Evolutionary conservation across 1,284 basidiomycete genomes (phyloP), one percentile per base, ranked within the genome.

Genomic region (Violaceomyces palustris): DNA sequence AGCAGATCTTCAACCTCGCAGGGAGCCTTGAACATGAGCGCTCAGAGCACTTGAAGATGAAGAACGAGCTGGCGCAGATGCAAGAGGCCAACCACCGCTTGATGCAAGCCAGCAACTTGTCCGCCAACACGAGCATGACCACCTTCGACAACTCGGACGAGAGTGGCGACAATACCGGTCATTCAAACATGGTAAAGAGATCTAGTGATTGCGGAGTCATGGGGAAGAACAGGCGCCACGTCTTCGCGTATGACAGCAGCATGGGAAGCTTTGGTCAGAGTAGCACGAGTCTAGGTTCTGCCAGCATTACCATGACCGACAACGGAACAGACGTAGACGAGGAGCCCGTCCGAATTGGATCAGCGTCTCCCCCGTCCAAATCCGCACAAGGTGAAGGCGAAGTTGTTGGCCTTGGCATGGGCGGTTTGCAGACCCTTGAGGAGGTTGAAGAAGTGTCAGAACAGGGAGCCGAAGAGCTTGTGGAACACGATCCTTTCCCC

Each of bases 1-100:
- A 73, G 55, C 70, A 73, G 55, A 73, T 72, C 51, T 61, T 73
- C 39, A 69, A 61, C 34, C 49, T 73, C 11, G 66, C 66, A 17
- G 62, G 61, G 25, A 61, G 52, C n/a, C 60, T 73, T 6, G 60
- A 68, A 44, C 58, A 69, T 22, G 70, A 73, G 59, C 49, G 66
- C 10, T 61, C 58, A 35, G 56, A 65, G 48, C 70, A 71, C 36
- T 27, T 52, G 15, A 43, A 49, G n/a, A 50, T 60, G 18, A 49
- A 61, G 50, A 38, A 61, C 18, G 47, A 68, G 40, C 39, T 60
- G 8, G 55, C 51, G 1, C 42, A 47, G 1, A 23, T 60, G 26
- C 55, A 57, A 21, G 39, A 43, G 10, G 43, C 50, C 30, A 19
- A 43, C 12, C 24, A 32, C 23, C n/a, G 31, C 33, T 9, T 26